Evolutionary conservation across 257 asterid genomes (phyloP).

Genomic region (Solanum appendiculatum): DNA sequence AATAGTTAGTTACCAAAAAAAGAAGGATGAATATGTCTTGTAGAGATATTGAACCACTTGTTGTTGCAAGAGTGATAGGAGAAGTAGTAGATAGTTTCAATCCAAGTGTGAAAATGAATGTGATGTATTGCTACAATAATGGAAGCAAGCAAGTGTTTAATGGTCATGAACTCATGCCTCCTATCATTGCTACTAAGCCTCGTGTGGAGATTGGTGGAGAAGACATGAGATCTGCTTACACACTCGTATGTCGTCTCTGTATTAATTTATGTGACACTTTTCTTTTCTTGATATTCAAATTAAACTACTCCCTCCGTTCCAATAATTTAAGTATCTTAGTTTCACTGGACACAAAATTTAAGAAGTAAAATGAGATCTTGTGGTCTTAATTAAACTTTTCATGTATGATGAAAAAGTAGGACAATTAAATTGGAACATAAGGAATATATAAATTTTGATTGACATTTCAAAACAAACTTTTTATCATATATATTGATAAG

Average conservation of each 20-base stretch:
- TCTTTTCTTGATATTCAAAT: background rate
- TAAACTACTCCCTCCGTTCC: background rate
- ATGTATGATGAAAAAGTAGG: background rate
- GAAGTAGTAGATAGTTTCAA: constrained; percentile 67
- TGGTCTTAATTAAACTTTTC: background rate
- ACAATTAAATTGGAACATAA: no score
- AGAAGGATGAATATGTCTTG: background rate
- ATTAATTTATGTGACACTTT: background rate
- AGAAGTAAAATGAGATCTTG: no score
- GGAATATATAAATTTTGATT: background rate
- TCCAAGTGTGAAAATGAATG: constrained; percentile 52
- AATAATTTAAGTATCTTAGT: no score
- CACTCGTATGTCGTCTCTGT: constrained; percentile 32
- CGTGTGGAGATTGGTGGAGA: constrained; percentile 75
- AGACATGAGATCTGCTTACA: constrained; percentile 77
- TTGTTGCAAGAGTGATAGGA: constrained; percentile 70
- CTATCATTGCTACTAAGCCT: constrained; percentile 40
- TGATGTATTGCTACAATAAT: constrained; percentile 19
- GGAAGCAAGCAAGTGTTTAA: constrained; percentile 50
- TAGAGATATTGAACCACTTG: constrained; percentile 44
- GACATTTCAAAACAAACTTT: background rate
- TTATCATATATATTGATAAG: no score
- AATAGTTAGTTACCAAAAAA: background rate
- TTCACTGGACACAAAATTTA: no score
- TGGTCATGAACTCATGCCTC: constrained; percentile 82